phyloP scores from a whole-genome alignment of 108 stramenopile species.

The Skeletonema grethae region DNA sequence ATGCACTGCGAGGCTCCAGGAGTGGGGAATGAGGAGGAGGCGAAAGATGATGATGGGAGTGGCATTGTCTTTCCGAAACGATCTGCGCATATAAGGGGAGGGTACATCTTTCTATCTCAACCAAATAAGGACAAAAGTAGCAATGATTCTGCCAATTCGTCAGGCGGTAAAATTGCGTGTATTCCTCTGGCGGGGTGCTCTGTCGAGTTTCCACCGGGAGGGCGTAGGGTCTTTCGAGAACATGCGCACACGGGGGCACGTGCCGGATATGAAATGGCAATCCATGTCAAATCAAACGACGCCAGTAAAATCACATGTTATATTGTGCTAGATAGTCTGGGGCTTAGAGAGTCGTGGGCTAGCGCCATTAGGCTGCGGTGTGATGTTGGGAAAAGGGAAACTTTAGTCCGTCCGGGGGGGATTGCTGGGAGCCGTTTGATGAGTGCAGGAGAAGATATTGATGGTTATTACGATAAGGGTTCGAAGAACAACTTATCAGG shows the following conservation, averaged over 20 bases:
- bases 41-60: slow-evolving; percentile 38
- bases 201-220: slow-evolving; percentile 83
- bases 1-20: slow-evolving; percentile 58
- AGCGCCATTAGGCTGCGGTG: slow-evolving; percentile 62
- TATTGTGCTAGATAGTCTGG: slow-evolving; percentile 68
- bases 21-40: slow-evolving; percentile 35
- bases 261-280: slow-evolving; percentile 77
- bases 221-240: slow-evolving; percentile 85
- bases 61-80: slow-evolving; percentile 67
- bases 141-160: slow-evolving; percentile 18
- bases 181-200: slow-evolving; percentile 69
- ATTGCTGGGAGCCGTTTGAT: slow-evolving; percentile 40
- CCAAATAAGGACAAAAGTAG: slow-evolving; percentile 44
- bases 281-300: slow-evolving; percentile 45
- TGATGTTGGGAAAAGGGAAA: slow-evolving; percentile 41
- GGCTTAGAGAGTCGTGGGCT: slow-evolving; percentile 69
- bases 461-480: slow-evolving; percentile 5
- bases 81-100: slow-evolving; percentile 62
- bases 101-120: slow-evolving; percentile 75
- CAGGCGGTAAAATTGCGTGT: slow-evolving; percentile 58
- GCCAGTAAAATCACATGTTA: slow-evolving; percentile 37
- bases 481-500: neutral
- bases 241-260: slow-evolving; percentile 81
- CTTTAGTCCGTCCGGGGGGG: slow-evolving; percentile 35
- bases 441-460: slow-evolving; percentile 18